Conservation (phyloP, 2,329 filamentous ascomycete species). For the Cladosporium sp. region DNA sequence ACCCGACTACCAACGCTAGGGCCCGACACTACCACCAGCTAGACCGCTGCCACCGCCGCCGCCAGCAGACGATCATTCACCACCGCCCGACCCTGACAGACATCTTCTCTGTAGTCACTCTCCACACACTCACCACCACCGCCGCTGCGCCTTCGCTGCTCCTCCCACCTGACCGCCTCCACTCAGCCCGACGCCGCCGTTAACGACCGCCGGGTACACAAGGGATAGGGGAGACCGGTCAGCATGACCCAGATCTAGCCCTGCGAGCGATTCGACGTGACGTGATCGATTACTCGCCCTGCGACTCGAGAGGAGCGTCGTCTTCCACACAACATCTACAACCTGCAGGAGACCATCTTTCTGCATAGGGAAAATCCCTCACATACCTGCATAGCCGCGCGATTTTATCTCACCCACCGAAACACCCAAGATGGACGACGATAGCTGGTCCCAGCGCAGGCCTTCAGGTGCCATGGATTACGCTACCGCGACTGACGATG, state of each 20-base stretch:
- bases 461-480: conserved; percentile 34
- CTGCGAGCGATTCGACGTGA: conserved; percentile 3
- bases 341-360: background rate
- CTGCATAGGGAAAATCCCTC: background rate
- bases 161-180: conserved; percentile 6
- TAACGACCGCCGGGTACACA: background rate
- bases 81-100: background rate
- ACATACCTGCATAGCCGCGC: background rate
- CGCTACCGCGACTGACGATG: conserved; percentile 26
- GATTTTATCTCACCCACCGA: background rate
- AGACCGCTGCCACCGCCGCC: conserved; percentile 4
- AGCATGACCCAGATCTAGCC: conserved; percentile 7
- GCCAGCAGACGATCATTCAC: conserved; percentile 1
- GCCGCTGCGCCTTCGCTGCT: no score
- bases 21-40: conserved; percentile 2
- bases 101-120: background rate
- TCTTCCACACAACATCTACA: background rate
- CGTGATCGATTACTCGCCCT: conserved; percentile 1
- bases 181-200: background rate
- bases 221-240: conserved; percentile 1
- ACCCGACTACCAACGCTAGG: background rate
- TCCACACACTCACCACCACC: no score
- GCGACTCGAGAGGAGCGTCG: background rate
- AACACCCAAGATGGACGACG: conserved; percentile 12
- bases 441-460: conserved; percentile 25